Conservation (phyloP, 345 rosid genomes). For the Theobroma cacao region DNA sequence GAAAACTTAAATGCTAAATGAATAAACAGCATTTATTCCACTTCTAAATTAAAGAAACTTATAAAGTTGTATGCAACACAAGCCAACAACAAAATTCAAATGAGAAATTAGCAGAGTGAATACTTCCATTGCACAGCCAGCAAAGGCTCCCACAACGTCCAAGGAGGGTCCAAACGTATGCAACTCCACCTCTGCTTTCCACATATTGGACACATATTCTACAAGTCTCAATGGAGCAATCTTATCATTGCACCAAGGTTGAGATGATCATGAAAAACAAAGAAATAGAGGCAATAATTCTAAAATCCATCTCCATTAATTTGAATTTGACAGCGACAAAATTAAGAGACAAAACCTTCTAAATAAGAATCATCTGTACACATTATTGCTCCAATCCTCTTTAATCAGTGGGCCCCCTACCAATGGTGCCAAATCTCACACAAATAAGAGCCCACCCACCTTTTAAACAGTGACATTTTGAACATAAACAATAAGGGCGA, state of each 20-base stretch:
- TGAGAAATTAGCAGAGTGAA: too few species aligned
- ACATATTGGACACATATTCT: neutral
- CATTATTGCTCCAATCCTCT: neutral
- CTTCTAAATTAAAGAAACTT: too few species aligned
- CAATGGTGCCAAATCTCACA: neutral
- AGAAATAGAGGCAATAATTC: neutral
- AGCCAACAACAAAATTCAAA: too few species aligned
- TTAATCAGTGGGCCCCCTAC: neutral
- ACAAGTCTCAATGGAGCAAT: neutral
- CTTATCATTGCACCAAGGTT: neutral
- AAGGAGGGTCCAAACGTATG: too few species aligned
- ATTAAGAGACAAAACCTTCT: neutral
- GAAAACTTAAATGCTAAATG: slow-evolving; percentile 3
- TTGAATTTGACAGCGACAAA: neutral
- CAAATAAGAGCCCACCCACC: neutral
- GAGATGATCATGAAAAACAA: neutral
- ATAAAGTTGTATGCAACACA: neutral
- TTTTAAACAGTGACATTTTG: neutral
- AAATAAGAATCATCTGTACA: neutral
- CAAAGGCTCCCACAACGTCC: too few species aligned
- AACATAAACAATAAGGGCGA: neutral
- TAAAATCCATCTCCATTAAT: neutral
- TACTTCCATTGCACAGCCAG: too few species aligned
- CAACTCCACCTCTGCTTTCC: neutral
- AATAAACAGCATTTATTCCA: neutral